Evolutionary conservation across 176 grass and related monocot genomes (phyloP), one percentile per base, ranked within the genome.

Genomic region (Raddia guianensis): DNA sequence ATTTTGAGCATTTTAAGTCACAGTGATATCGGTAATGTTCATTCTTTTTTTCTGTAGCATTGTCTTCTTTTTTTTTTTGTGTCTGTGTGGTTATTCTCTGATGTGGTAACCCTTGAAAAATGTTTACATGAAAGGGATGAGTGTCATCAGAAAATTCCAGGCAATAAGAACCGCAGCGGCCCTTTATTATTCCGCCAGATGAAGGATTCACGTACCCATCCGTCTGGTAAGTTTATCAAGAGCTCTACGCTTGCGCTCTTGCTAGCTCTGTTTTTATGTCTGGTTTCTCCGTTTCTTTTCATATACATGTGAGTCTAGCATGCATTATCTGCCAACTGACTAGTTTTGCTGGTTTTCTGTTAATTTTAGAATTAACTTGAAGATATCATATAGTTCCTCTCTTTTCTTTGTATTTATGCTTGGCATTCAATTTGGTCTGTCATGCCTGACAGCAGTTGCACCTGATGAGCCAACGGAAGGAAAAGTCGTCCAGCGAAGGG

Each of bases 151-250:
- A 95, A 83, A 89, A 74, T 70, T 83, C 73, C 72, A 62, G 70
- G 78, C 81, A 79, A 82, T 75, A 99, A 91, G 68, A 95, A 91
- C 71, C 57, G 68, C 63, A 99, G 92, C 88, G 92, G 93, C 68
- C 88, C 88, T 63, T 67, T 98, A 56, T 80, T 85, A 16, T 83
- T 79, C 76, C 72, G 61, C 49, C 88, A 92, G 74, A 86, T 91
- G 73, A 99, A 86, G 87, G 92, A 95, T 73, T 19, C 74, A 65
- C 66, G 49, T 1, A 74, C 85, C 54, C 44, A 83, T 91, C 27
- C 83, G 63, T 72, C 90, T 68, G 92, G 95, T 98, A 92, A 82
- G 63, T 72, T 78, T 62, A 80, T 56, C 45, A 16, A 73, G 60
- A 49, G 7, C 18, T 42, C 68, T 54, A 19, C 35, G 37, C 55